Evolutionary conservation across 179 eudicot genomes (phyloP).

Genomic region (Silene coronaria): DNA sequence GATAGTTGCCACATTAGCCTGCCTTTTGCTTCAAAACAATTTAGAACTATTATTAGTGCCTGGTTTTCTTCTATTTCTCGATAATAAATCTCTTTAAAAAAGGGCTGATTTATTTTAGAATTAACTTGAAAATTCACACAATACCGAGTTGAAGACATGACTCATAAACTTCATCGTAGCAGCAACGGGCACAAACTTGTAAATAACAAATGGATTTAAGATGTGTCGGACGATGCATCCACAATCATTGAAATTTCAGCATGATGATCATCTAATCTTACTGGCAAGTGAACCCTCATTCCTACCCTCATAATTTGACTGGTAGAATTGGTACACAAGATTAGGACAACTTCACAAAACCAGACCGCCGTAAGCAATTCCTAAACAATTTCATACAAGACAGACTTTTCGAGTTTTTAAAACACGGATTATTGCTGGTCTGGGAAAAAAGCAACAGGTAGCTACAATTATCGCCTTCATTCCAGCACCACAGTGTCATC

Average conservation of each 20-base stretch:
- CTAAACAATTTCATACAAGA: not conserved
- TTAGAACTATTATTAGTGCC: too few relatives aligned
- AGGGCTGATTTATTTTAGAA: too few relatives aligned
- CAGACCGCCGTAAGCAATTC: too few relatives aligned
- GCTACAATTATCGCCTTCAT: conserved; percentile 7
- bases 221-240: too few relatives aligned
- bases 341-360: too few relatives aligned
- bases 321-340: not conserved
- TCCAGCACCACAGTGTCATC: conserved; percentile 19
- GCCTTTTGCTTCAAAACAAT: too few relatives aligned
- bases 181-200: not conserved
- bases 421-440: not conserved
- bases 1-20: too few relatives aligned
- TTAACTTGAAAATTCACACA: not conserved
- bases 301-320: not conserved
- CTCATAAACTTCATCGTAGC: not conserved
- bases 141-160: not conserved
- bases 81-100: too few relatives aligned
- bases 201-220: not conserved
- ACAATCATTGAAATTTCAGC: not conserved
- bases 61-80: too few relatives aligned
- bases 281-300: not conserved
- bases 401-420: not conserved
- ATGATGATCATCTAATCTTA: not conserved
- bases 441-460: not conserved